phyloP scores from a whole-genome alignment of 1,284 basidiomycete species.

The Cryptococcus hybrid region DNA sequence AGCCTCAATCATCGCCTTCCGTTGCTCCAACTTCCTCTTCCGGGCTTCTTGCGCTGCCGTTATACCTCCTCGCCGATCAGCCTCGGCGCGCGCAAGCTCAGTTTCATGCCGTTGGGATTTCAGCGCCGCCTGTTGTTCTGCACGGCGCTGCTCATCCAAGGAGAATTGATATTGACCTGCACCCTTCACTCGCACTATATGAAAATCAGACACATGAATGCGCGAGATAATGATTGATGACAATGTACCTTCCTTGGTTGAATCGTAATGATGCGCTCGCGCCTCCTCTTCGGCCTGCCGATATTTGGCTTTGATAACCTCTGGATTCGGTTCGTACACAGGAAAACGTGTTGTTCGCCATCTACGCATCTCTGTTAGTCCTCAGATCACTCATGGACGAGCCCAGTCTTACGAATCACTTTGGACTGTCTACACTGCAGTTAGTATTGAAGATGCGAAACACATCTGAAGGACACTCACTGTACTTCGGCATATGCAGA shows the following conservation, averaged over 20 bases:
- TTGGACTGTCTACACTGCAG: conserved; percentile 57
- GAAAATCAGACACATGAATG: neutral
- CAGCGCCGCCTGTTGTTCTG: conserved; percentile 74
- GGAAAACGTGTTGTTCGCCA: conserved; percentile 76
- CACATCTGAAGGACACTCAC: conserved; percentile 25
- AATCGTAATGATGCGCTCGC: conserved; percentile 74
- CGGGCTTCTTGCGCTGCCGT: conserved; percentile 60
- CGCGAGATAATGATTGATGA: neutral
- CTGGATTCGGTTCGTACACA: conserved; percentile 76
- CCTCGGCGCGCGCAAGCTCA: conserved; percentile 57
- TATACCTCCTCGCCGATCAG: conserved; percentile 30
- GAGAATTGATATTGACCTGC: conserved; percentile 90
- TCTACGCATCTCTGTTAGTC: conserved; percentile 32
- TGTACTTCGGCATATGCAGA: conserved; percentile 44
- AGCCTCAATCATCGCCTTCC: conserved; percentile 70
- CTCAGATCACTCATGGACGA: neutral
- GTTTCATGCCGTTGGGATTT: conserved; percentile 68
- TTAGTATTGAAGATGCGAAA: neutral
- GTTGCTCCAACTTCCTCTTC: conserved; percentile 77
- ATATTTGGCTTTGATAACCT: conserved; percentile 73
- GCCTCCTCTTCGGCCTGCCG: conserved; percentile 68
- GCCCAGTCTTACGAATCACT: conserved; percentile 51
- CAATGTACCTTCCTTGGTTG: conserved; percentile 64
- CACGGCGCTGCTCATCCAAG: conserved; percentile 69
- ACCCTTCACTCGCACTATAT: conserved; percentile 66